phyloP scores from a whole-genome alignment of 2,329 filamentous ascomycete species.

The Calonectria ilicicola region DNA sequence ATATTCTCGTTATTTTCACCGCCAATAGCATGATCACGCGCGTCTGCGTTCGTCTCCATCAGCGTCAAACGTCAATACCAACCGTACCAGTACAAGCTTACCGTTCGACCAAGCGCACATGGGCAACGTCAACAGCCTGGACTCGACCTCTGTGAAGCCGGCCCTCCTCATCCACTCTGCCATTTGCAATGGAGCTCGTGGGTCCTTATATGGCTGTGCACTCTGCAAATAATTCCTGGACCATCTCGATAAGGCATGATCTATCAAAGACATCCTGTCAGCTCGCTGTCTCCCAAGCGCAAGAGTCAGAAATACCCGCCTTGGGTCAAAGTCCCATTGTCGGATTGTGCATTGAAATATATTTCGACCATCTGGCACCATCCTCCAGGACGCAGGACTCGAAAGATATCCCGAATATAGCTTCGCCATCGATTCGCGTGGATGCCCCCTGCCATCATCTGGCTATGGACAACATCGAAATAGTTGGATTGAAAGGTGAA shows the following conservation, averaged over 20 bases:
- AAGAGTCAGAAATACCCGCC: conserved; percentile 51
- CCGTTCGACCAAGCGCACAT: conserved; percentile 78
- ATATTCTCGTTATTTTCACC: conserved; percentile 66
- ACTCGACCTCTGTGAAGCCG: conserved; percentile 77
- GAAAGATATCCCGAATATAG: conserved; percentile 82
- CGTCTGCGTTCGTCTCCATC: conserved; percentile 50
- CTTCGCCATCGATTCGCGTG: conserved; percentile 77
- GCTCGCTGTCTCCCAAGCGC: background rate
- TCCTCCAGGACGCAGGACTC: conserved; percentile 78
- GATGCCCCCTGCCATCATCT: conserved; percentile 78
- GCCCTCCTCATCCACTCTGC: conserved; percentile 68
- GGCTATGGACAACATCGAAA: conserved; percentile 88
- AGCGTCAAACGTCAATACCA: background rate
- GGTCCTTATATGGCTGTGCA: conserved; percentile 74
- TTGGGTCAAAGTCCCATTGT: conserved; percentile 81
- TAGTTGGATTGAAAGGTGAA: conserved; percentile 77
- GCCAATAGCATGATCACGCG: conserved; percentile 66
- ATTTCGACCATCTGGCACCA: conserved; percentile 93
- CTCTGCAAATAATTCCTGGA: conserved; percentile 73
- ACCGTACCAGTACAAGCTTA: conserved; percentile 48
- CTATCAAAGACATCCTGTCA: conserved; percentile 48
- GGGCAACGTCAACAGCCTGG: conserved; percentile 73
- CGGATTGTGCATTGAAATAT: conserved; percentile 86
- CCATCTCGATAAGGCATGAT: conserved; percentile 76
- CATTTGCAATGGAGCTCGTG: conserved; percentile 72